Conservation (phyloP, 1,139 yeast genomes). For the Geotrichum restrictum region DNA sequence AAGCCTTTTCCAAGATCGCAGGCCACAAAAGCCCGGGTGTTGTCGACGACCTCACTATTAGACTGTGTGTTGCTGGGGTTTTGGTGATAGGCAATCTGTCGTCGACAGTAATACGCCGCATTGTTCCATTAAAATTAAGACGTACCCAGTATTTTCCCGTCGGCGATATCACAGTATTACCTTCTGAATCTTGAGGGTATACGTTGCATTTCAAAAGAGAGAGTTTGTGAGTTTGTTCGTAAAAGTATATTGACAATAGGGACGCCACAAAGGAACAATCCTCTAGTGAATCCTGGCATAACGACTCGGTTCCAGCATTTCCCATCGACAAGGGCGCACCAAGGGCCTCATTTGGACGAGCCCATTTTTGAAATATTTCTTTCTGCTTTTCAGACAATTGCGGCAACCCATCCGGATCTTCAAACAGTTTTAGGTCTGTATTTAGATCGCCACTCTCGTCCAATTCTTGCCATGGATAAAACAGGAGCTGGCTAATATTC, state of each 20-base stretch:
- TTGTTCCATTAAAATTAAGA: slow-evolving; percentile 57
- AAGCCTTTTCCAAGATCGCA: slow-evolving; percentile 72
- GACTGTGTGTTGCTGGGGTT: slow-evolving; percentile 27
- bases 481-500: slow-evolving; percentile 22
- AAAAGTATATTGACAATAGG: slow-evolving; percentile 45
- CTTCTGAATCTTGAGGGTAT: slow-evolving; percentile 30
- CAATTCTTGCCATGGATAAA: slow-evolving; percentile 31
- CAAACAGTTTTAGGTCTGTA: slow-evolving; percentile 9
- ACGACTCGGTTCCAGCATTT: slow-evolving; percentile 25
- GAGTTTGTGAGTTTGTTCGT: slow-evolving; percentile 26
- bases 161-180: slow-evolving; percentile 25
- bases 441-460: slow-evolving; percentile 3
- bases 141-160: slow-evolving; percentile 43
- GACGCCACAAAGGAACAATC: slow-evolving; percentile 78
- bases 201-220: slow-evolving; percentile 25
- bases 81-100: slow-evolving; percentile 42
- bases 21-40: slow-evolving; percentile 55
- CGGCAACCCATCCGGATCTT: slow-evolving; percentile 27
- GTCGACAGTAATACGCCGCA: slow-evolving; percentile 50
- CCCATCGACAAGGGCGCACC: slow-evolving; percentile 23
- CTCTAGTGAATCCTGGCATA: slow-evolving; percentile 56
- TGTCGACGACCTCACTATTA: slow-evolving; percentile 44
- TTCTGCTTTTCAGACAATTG: slow-evolving; percentile 26
- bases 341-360: slow-evolving; percentile 28
- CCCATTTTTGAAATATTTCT: slow-evolving; percentile 28